Evolutionary conservation across 108 stramenopile species (phyloP), one percentile per base, ranked within the genome.

Genomic region (Cyclotella baltica): DNA sequence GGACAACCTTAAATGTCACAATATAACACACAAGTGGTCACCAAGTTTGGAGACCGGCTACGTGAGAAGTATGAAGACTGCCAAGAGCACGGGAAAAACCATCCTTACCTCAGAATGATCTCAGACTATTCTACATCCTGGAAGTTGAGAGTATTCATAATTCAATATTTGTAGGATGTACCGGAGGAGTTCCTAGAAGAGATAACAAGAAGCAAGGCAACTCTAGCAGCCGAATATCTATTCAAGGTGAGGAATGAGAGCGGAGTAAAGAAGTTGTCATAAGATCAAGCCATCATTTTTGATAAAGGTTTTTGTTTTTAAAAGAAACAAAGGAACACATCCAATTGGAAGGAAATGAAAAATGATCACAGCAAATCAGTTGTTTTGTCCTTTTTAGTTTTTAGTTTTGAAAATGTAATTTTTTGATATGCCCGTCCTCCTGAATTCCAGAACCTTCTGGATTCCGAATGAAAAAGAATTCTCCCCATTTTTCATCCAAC

Each of bases 1-100:
- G 23, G 63, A 65, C 20, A 37, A 65, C 20, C 20, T 65, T 3
- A 20, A n/a, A 5, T 46, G 22, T 57, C 82, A 80, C 58, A 81
- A 13, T 9, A 40, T 43, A 37, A 65, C 20, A 4, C 8, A 10
- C 9, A 63, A 9, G 51, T 72, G 13, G 56, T 72, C 20, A 11
- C 10, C 8, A 10, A 37, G n/a, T 37, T 65, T 25, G 20, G 37
- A 23, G 22, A 37, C n/a, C 25, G 47, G 11, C 18, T 70, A 36
- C 11, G 56, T 62, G n/a, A 22, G 19, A 50, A 57, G 30, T 63
- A 62, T 30, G 22, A 35, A 10, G 28, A 35, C 18, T 10, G 62
- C 66, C n/a, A 28, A 19, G 18, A 70, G 5, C 19, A 29, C 30
- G 19, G 38, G 56, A 19, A n/a, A n/a, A 51, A 57, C 19, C 9